Evolutionary conservation across 805 yeast species (phyloP), one percentile per base, ranked within the genome.

Genomic region (Cyberlindnera mrakii): DNA sequence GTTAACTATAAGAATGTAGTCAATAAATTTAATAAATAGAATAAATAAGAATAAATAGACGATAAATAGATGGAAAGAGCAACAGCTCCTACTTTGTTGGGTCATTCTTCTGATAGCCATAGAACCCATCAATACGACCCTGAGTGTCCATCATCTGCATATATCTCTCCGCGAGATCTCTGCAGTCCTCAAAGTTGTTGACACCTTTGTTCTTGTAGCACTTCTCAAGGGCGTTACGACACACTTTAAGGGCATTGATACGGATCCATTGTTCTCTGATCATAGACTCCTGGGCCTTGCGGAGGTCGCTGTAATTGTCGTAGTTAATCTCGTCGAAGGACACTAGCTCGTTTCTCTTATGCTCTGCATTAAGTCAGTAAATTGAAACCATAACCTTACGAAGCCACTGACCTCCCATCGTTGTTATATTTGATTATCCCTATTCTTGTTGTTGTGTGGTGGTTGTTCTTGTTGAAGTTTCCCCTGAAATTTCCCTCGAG

Each of bases 101-200:
- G 60, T 85, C 95, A 66, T 85, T 85, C 75, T 86, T 82, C 69
- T 86, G 95, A 68, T 85, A 85, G n/a, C 88, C 91, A 59, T 80
- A 68, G 66, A 74, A 85, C 35, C 95, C 95, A 53, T 77, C 74
- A 47, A 82, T 73, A 53, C 79, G 75, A 53, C 82, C 75, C 40
- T 73, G 54, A 10, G 51, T 65, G 44, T 87, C 90, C 44, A 85
- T 70, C 85, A 86, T 72, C 54, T 82, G 85, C 70, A 86, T 67
- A 63, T 86, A 85, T 49, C 69, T 78, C 66, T 83, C 82, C 27
- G 89, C 84, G 55, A 86, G 69, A 37, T 85, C 85, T 63, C 82
- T 77, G 68, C 95, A 86, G 63, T 84, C 86, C 67, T 85, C 89
- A 55, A 74, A 75, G 46, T 79, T 82, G 67, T 84, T 85, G 18